Evolutionary conservation across 306 rosid genomes (phyloP), one percentile per base, ranked within the genome.

Genomic region (Medicago ruthenica): DNA sequence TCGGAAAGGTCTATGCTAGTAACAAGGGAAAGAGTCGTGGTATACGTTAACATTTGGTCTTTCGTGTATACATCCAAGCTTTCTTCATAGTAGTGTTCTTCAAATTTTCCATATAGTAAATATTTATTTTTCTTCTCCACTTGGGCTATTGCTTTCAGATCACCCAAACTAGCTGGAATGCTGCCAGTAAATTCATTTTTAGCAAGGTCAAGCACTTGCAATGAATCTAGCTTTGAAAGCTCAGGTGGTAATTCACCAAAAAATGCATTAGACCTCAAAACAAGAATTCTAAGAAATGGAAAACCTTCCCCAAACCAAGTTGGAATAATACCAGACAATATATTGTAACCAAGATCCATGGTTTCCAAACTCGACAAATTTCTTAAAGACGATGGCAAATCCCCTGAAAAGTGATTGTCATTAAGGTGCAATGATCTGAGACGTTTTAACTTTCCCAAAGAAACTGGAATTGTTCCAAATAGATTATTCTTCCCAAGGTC

Each of bases 191-290:
- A 59, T 16, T 59, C 4, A 22, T 59, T 59, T 59, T 37, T 59
- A 59, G 64, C 64, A 59, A 59, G 16, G 39, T 59, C 64, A 59
- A 59, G 64, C 3, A 22, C 4, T 59, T 59, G 64, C 9, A 59
- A 13, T 5, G 64, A 59, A 59, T 4, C 0, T 22, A 59, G 40
- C 2, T 59, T 59, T 24, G 65, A 59, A 24, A 59, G 1, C n/a
- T 59, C 9, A 2, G 4, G 9, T 12, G 65, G 4, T 4, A 59
- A 13, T 13, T 59, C 65, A 0, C 65, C 65, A 7, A 0, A 59
- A 24, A 59, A 59, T 24, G 65, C 65, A 59, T 59, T 59, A 12
- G 65, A 59, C 40, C 65, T 59, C 16, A 59, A 59, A 59, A 59
- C 13, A 6, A 59, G 40, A 59, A 59, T 59, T 24, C 65, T 59